These are phyloP conservation scores for Metschnikowia peoriensis DNA, from an alignment of 805 yeast species.

Conservation along the genomic window DNA sequence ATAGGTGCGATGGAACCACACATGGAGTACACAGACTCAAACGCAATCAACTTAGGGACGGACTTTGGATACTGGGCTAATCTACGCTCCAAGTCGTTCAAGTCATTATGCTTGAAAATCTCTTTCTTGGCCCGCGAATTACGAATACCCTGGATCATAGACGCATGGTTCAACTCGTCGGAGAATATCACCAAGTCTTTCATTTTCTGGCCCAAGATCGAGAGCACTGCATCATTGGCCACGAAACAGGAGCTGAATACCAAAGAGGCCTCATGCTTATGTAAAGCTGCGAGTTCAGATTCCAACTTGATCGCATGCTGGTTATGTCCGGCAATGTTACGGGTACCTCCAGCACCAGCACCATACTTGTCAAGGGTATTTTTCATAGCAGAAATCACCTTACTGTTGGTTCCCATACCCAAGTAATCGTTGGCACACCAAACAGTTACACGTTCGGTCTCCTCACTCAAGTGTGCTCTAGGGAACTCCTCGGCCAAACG, in stretches of 20 bases:
- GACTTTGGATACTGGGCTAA: constrained; percentile 78
- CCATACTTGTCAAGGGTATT: constrained; percentile 84
- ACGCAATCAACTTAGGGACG: constrained; percentile 94
- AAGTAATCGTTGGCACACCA: constrained; percentile 99
- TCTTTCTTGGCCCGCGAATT: constrained; percentile 88
- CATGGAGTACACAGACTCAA: constrained; percentile 97
- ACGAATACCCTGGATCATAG: constrained; percentile 94
- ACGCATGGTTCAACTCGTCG: constrained; percentile 93
- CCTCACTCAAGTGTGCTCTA: constrained; percentile 75
- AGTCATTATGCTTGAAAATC: constrained; percentile 87
- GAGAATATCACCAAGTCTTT: constrained; percentile 88
- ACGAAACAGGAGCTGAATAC: constrained; percentile 96
- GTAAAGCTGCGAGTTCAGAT: constrained; percentile 82
- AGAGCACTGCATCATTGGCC: constrained; percentile 92
- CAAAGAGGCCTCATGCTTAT: constrained; percentile 91
- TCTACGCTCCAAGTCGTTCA: constrained; percentile 75
- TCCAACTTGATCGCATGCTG: constrained; percentile 85
- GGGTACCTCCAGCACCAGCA: constrained; percentile 98
- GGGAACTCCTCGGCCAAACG: constrained; percentile 94
- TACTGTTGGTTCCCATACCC: constrained; percentile 85
- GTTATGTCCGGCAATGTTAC: constrained; percentile 98
- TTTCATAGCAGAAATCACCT: constrained; percentile 75
- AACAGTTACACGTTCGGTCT: constrained; percentile 86
- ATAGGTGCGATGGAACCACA: constrained; percentile 97
- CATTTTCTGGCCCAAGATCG: constrained; percentile 86